phyloP scores from a whole-genome alignment of 805 yeast species.

The Pichia nakasei region DNA sequence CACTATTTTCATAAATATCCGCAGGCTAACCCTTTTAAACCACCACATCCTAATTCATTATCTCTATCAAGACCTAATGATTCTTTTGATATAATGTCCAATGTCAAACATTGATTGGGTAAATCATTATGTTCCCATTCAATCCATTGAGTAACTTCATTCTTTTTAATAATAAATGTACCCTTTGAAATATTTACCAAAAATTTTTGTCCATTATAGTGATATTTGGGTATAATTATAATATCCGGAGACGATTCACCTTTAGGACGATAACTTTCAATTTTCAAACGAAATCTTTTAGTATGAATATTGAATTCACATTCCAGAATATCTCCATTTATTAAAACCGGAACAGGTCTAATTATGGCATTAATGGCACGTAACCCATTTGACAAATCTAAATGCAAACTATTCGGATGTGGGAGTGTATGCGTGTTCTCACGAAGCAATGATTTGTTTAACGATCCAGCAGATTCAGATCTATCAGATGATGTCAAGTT shows the following conservation, averaged over 20 bases:
- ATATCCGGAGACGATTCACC: constrained; percentile 36
- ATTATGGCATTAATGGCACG: constrained; percentile 68
- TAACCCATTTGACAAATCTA: constrained; percentile 38
- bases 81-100: neutral
- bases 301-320: constrained; percentile 52
- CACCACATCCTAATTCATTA: neutral
- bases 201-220: constrained; percentile 46
- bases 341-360: constrained; percentile 65
- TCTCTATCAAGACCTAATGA: constrained; percentile 3
- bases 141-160: constrained; percentile 43
- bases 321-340: constrained; percentile 47
- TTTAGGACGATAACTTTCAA: constrained; percentile 20
- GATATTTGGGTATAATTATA: constrained; percentile 65
- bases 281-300: constrained; percentile 38
- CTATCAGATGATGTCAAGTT: neutral
- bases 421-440: constrained; percentile 6
- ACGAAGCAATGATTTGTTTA: neutral
- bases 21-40: constrained; percentile 30
- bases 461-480: neutral
- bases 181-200: constrained; percentile 51
- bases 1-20: constrained; percentile 17
- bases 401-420: constrained; percentile 2
- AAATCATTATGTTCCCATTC: constrained; percentile 58
- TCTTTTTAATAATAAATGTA: constrained; percentile 34
- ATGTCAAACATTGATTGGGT: constrained; percentile 8